Base-by-base conservation (phyloP, 192 early-diverging fungal genomes). In the Jimgerdemannia lactiflua region DNA sequence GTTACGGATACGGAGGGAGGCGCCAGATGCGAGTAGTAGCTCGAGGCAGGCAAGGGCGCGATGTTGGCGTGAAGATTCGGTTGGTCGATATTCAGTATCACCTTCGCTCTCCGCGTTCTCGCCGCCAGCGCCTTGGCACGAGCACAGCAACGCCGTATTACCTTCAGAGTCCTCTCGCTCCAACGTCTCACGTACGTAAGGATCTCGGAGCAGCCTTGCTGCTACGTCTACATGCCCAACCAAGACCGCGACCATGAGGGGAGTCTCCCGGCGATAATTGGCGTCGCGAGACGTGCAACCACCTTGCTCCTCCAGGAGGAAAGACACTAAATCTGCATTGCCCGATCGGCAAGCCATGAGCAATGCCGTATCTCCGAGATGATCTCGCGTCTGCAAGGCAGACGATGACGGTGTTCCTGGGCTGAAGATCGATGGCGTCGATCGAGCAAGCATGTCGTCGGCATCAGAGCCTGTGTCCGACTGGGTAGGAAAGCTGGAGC, bases 251-350 rank as follows among this genome's bases (percentile, higher is more conserved):
- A 80, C 18, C 77, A 85, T 87, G 2, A 87, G 78, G 0, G 84
- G 78, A 3, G 82, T 87, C 54, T 76, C 71, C 19, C 75, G 72
- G 14, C 72, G 71, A 71, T 84, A 81, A 70, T 87, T 87, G 18
- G 69, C 64, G 14, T 80, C 75, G 3, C 71, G 64, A 6, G 77
- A 43, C 63, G 73, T 69, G n/a, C 39, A 40, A 7, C 69, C 39
- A 3, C 69, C 44, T 41, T 74, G 76, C 39, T 70, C 43, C 63
- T 78, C 72, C 10, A 80, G n/a, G 3, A 83, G 54, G 39, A 78
- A 76, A 42, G 69, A 66, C 9, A 81, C 75, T 41, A 83, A n/a
- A 3, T 72, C 66, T 1, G 75, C 39, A 41, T 86, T 78, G 18
- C 74, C 69, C 3, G 81, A 74, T 29, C 67, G 67, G 49, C 83